Percentiles rank a stretch among this genome's conserved stretches.
phyloP scores from a whole-genome alignment of 2,329 filamentous ascomycete species.

The Niveomyces coronatus region DNA sequence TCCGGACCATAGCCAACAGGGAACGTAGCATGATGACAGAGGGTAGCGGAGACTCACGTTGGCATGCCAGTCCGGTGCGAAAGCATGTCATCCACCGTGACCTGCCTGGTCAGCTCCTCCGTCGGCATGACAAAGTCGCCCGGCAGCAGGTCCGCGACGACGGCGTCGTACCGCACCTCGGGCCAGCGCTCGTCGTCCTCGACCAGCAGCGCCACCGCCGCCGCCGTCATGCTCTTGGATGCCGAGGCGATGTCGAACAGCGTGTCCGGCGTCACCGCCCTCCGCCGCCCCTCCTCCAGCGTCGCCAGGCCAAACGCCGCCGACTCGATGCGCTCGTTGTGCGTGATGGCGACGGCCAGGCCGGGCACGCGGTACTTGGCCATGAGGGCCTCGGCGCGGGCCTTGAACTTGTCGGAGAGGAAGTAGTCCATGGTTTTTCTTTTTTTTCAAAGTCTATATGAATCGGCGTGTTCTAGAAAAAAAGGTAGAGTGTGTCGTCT shows the following conservation, averaged over 20 bases:
- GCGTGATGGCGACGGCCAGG: constrained; percentile 14
- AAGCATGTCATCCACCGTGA: constrained; percentile 17
- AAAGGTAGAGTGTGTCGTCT: too few species aligned
- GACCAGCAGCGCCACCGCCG: constrained; percentile 16
- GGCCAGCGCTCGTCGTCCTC: constrained; percentile 15
- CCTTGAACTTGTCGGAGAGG: constrained; percentile 1
- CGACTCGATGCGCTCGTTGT: constrained; percentile 10
- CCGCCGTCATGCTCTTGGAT: constrained; percentile 19
- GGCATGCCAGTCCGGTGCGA: constrained; percentile 19
- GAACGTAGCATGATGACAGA: not conserved
- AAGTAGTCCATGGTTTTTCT: constrained; percentile 7
- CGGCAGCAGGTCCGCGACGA: constrained; percentile 17
- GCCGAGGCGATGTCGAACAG: constrained; percentile 19
- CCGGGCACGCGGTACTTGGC: constrained; percentile 15
- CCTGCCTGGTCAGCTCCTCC: constrained; percentile 11
- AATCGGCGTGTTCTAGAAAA: not conserved
- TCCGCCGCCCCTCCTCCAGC: constrained; percentile 12
- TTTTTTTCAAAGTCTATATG: not conserved
- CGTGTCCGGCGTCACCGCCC: constrained; percentile 16
- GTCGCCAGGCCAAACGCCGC: constrained; percentile 15
- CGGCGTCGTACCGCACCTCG: constrained; percentile 15
- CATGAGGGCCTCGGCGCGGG: constrained; percentile 6
- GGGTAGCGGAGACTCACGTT: constrained; percentile 10
- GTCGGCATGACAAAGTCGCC: constrained; percentile 19
- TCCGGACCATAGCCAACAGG: not conserved